phyloP scores from a whole-genome alignment of 306 rosid genomes.

The Malus domestica region ASM211411v1 NC_041805.1:32747501-32748000 shows the following conservation, averaged over 20 bases:
- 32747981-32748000: constrained; percentile 16
- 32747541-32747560: neutral
- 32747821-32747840: constrained; percentile 50
- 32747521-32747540: neutral
- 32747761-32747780: constrained; percentile 9
- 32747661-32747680: neutral
- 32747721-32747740: neutral
- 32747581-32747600: constrained; percentile 24
- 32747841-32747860: neutral
- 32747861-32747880: neutral
- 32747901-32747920: constrained; percentile 49
- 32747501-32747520: neutral
- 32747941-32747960: constrained; percentile 43
- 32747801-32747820: constrained; percentile 64
- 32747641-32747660: constrained; percentile 14
- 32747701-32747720: neutral
- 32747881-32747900: constrained; percentile 13
- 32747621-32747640: constrained; percentile 30
- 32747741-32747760: neutral
- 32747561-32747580: neutral
- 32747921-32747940: constrained; percentile 36
- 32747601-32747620: constrained; percentile 21
- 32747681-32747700: neutral
- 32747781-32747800: constrained; percentile 13
- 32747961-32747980: constrained; percentile 45